Evolutionary conservation across 768 basidiomycete genomes (phyloP), one percentile per base, ranked within the genome.

Genomic region (Phanerodontia chrysosporium): DNA sequence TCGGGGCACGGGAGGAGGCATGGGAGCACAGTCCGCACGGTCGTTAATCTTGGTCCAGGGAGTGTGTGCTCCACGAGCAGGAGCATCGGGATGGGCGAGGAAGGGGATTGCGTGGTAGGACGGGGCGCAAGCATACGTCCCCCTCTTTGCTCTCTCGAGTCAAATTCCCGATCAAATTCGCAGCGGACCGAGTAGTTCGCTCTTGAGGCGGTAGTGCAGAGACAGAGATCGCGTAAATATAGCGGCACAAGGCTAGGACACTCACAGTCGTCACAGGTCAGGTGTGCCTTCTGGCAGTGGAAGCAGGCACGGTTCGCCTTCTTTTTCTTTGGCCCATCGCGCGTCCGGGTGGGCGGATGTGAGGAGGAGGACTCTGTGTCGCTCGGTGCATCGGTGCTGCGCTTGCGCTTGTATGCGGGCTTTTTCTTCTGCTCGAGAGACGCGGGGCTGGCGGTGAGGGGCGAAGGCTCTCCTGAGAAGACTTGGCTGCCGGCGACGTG

Each of bases 201-300:
- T 49, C 48, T 2, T 49, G 24, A n/a, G 48, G n/a, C 6, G 39
- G 24, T 55, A 48, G 48, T 13, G 22, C 28, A 32, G 46, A 16
- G 18, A 24, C 12, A 32, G 45, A 30, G 18, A 49, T 7, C 57
- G 27, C 35, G 52, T 42, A 24, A 49, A 57, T 13, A 53, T 16
- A 22, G 22, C 51, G 27, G 35, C 53, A 55, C 24, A 9, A 35
- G 42, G 52, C 29, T 45, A 58, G 58, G 51, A 65, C 36, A 83
- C 91, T 71, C 69, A 97, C 96, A 86, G 69, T 98, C 96, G 72
- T 98, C 95, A 72, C 96, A 98, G n/a, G 96, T 98, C 64, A 98
- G 78, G 73, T 98, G 96, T 2, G 95, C 94, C 72, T 94, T 96
- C 75, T 98, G 95, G 72, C 96, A 98, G 65, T 93, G 91, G 62